Evolutionary conservation across 1,284 basidiomycete genomes (phyloP).

Genomic region (Ustilago tritici): DNA sequence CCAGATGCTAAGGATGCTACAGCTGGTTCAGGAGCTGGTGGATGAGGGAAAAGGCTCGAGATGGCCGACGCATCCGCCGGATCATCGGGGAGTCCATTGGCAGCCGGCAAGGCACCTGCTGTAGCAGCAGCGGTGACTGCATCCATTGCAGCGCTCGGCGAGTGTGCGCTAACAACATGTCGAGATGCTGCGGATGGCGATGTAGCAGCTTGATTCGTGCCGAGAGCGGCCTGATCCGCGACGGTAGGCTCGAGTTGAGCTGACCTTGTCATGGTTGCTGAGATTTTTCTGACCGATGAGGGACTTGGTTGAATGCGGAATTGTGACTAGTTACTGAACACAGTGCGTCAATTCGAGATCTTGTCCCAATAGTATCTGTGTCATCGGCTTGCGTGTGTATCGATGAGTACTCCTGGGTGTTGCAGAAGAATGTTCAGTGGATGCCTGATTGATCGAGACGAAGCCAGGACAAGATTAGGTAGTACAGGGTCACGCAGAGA

Average conservation of each 20-base stretch:
- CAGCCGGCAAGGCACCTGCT: slow-evolving; percentile 49
- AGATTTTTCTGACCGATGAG: neutral
- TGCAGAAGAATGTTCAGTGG: neutral
- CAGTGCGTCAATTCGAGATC: slow-evolving; percentile 9
- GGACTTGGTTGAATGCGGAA: neutral
- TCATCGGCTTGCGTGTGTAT: slow-evolving; percentile 14
- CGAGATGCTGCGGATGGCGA: slow-evolving; percentile 17
- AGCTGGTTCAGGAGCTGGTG: slow-evolving; percentile 48
- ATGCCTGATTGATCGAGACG: too few relatives aligned
- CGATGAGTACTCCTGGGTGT: slow-evolving; percentile 3
- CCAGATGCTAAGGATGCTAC: slow-evolving; percentile 17
- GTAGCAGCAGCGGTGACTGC: slow-evolving; percentile 35
- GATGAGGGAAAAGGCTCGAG: slow-evolving; percentile 62
- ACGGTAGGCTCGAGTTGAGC: slow-evolving; percentile 31
- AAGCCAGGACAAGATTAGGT: too few relatives aligned
- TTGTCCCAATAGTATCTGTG: neutral
- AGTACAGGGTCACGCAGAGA: too few relatives aligned
- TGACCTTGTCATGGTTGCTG: slow-evolving; percentile 6
- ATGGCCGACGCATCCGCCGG: slow-evolving; percentile 58
- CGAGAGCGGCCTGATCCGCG: slow-evolving; percentile 17
- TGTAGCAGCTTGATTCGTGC: slow-evolving; percentile 4
- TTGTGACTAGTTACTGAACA: neutral
- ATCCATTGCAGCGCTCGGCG: slow-evolving; percentile 28
- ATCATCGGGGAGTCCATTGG: slow-evolving; percentile 64
- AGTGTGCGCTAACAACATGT: slow-evolving; percentile 10